phyloP scores from a whole-genome alignment of 2,329 filamentous ascomycete genomes.

The Alternaria triticimaculans region DNA sequence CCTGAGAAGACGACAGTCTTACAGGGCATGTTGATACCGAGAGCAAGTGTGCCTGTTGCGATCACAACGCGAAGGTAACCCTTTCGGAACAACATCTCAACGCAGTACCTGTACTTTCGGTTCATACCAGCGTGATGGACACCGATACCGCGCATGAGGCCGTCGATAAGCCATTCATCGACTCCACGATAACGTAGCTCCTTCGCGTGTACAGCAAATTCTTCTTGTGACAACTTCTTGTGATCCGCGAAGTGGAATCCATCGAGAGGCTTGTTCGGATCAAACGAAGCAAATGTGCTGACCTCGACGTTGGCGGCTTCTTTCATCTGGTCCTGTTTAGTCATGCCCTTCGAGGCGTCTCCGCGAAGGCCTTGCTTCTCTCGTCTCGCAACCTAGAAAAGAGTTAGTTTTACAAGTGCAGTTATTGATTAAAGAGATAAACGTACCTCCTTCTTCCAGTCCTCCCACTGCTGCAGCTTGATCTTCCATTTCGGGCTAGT shows the following conservation, averaged over 20 bases:
- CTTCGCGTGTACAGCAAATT: slow-evolving; percentile 63
- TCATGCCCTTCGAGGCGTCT: slow-evolving; percentile 54
- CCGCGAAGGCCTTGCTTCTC: slow-evolving; percentile 56
- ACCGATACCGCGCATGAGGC: slow-evolving; percentile 71
- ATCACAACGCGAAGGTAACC: slow-evolving; percentile 74
- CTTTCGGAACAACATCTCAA: slow-evolving; percentile 77
- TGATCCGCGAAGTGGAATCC: slow-evolving; percentile 71
- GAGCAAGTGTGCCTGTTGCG: slow-evolving; percentile 75
- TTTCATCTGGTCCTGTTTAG: slow-evolving; percentile 63
- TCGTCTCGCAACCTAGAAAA: slow-evolving; percentile 45
- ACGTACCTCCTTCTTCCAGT: slow-evolving; percentile 57
- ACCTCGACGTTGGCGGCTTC: slow-evolving; percentile 64
- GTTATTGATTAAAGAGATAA: not conserved
- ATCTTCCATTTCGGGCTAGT: slow-evolving; percentile 66
- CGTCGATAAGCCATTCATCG: slow-evolving; percentile 62
- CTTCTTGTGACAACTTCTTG: slow-evolving; percentile 63
- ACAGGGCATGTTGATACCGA: slow-evolving; percentile 77
- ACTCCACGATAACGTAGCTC: slow-evolving; percentile 61
- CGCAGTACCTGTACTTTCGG: slow-evolving; percentile 73
- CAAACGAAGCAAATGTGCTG: slow-evolving; percentile 67
- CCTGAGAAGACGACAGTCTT: slow-evolving; percentile 80
- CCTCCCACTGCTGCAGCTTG: slow-evolving; percentile 64
- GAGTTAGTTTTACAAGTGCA: not conserved
- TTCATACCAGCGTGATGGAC: slow-evolving; percentile 85
- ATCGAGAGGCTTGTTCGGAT: slow-evolving; percentile 68